A percentile compares a stretch with the other conserved stretches of the same genome.
Evolutionary conservation across 352 stramenopile genomes (phyloP).

Genomic region (Plasmopara muralis): DNA sequence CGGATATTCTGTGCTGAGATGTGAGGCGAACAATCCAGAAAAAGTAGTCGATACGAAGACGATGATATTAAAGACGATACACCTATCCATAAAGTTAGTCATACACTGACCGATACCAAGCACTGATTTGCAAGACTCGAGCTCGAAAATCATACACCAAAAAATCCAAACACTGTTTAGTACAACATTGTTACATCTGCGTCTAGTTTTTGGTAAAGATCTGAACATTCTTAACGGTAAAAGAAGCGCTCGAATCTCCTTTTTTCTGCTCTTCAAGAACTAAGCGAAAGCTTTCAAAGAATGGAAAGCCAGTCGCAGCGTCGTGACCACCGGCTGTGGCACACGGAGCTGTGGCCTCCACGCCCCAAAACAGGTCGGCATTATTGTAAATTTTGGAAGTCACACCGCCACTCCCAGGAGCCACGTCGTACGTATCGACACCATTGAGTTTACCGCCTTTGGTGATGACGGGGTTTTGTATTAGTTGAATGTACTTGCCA

Average conservation of each 20-base stretch:
- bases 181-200: not conserved
- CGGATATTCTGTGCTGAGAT: too few relatives aligned
- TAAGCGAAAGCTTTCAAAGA: conserved; percentile 71
- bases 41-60: too few relatives aligned
- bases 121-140: too few relatives aligned
- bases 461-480: conserved; percentile 61
- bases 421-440: conserved; percentile 57
- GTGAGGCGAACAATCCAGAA: too few relatives aligned
- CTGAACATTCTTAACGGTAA: conserved; percentile 71
- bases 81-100: too few relatives aligned
- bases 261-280: conserved; percentile 77
- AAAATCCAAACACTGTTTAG: too few relatives aligned
- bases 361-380: conserved; percentile 59
- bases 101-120: too few relatives aligned
- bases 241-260: conserved; percentile 50
- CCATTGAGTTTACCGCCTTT: conserved; percentile 48
- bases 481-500: conserved; percentile 64
- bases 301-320: conserved; percentile 58
- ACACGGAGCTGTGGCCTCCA: conserved; percentile 32
- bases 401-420: conserved; percentile 30
- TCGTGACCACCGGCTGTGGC: conserved; percentile 48
- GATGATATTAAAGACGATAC: too few relatives aligned
- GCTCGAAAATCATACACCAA: too few relatives aligned
- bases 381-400: conserved; percentile 81
- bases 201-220: conserved; percentile 60